phyloP scores from a whole-genome alignment of 2,329 filamentous ascomycete genomes.

The Hirsutella minnesotensis region DNA sequence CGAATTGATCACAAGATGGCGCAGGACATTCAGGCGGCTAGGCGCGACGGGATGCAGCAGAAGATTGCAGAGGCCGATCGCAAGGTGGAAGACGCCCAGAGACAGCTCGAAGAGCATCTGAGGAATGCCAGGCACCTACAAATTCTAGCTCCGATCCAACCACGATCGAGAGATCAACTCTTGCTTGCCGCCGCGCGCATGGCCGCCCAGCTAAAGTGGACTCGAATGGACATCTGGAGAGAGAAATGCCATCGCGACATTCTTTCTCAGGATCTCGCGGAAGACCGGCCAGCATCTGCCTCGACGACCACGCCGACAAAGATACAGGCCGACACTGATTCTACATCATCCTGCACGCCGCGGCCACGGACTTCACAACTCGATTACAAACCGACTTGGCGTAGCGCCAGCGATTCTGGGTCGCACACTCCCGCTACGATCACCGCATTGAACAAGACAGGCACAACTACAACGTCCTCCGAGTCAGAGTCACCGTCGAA shows the following conservation, averaged over 20 bases:
- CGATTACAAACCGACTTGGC: conserved; percentile 16
- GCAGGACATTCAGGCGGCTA: conserved; percentile 72
- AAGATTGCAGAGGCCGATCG: conserved; percentile 78
- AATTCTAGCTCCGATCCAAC: conserved; percentile 78
- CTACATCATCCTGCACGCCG: conserved; percentile 15
- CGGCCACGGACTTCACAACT: conserved; percentile 8
- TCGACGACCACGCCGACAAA: conserved; percentile 10
- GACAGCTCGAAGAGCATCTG: conserved; percentile 70
- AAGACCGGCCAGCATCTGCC: conserved; percentile 38
- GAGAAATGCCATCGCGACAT: conserved; percentile 87
- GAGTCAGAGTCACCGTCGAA: conserved; percentile 15
- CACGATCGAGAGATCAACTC: conserved; percentile 78
- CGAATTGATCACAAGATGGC: conserved; percentile 73
- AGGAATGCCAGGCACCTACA: conserved; percentile 85
- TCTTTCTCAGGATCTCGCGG: conserved; percentile 70
- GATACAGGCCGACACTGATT: conserved; percentile 12
- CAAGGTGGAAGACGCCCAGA: conserved; percentile 60
- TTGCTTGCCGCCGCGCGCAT: conserved; percentile 75
- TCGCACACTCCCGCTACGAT: conserved; percentile 16
- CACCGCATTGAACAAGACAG: conserved; percentile 9
- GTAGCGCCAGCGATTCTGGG: conserved; percentile 12
- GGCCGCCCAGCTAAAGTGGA: conserved; percentile 85
- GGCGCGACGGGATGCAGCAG: conserved; percentile 69
- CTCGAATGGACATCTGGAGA: conserved; percentile 86
- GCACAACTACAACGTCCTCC: conserved; percentile 7